Percentiles rank a stretch among this genome's conserved stretches.
Conservation (phyloP, 768 basidiomycete genomes). For the Dioszegia crocea region DNA sequence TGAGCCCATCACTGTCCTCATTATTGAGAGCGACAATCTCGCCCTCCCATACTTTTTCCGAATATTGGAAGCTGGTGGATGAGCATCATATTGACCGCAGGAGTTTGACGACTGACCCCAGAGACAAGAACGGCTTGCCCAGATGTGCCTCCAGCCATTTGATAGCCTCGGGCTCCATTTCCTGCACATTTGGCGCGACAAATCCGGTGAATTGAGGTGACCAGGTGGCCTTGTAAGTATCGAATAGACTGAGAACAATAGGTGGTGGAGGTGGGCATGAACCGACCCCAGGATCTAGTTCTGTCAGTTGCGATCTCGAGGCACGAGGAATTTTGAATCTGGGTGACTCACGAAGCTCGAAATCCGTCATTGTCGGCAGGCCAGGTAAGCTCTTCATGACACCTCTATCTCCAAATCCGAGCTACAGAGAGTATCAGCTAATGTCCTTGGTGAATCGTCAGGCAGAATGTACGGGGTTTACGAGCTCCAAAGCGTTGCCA, state of each 20-base stretch:
- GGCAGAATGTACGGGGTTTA: constrained; percentile 7
- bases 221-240: background rate
- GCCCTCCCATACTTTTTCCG: constrained; percentile 19
- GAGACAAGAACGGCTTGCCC: constrained; percentile 16
- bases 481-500: constrained; percentile 3
- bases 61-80: constrained; percentile 15
- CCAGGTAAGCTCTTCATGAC: constrained; percentile 18
- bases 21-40: background rate
- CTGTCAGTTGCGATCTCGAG: too few relatives aligned
- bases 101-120: constrained; percentile 28
- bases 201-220: constrained; percentile 8
- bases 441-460: too few relatives aligned
- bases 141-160: constrained; percentile 11
- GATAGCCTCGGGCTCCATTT: constrained; percentile 14
- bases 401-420: constrained; percentile 15
- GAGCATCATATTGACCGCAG: too few relatives aligned
- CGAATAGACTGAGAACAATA: background rate
- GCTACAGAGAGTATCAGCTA: background rate
- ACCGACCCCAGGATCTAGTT: background rate
- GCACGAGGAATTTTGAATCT: too few relatives aligned
- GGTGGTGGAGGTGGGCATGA: constrained; percentile 1
- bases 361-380: constrained; percentile 25
- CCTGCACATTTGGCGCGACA: constrained; percentile 12
- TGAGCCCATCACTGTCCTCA: constrained; percentile 12
- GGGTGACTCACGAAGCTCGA: constrained; percentile 12